A percentile compares a stretch with the other conserved stretches of the same genome.
phyloP scores from a whole-genome alignment of 148 eudicot genomes.

The Drosera capensis region DNA sequence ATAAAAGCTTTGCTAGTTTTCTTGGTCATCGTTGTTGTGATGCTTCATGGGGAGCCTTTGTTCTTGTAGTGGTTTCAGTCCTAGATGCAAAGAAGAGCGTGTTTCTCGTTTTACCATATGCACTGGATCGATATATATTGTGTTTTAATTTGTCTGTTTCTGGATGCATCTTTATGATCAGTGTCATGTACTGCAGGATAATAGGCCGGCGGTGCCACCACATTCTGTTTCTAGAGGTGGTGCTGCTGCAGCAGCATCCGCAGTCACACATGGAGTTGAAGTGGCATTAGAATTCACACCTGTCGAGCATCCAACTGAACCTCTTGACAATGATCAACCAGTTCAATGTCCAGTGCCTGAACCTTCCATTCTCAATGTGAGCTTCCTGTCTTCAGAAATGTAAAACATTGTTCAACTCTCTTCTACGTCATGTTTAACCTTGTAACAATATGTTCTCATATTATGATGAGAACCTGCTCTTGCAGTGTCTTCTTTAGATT shows the following conservation, averaged over 20 bases:
- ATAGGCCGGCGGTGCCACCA: conserved; percentile 27
- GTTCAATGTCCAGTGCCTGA: conserved; percentile 79
- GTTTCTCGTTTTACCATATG: too few species aligned
- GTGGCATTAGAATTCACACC: conserved; percentile 68
- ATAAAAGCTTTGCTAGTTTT: too few species aligned
- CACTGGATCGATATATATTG: background rate
- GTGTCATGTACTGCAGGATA: conserved; percentile 21
- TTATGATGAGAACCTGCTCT: too few species aligned
- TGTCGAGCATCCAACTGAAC: conserved; percentile 70
- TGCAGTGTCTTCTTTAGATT: too few species aligned
- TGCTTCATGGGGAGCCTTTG: too few species aligned
- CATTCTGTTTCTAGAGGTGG: conserved; percentile 22
- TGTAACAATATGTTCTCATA: too few species aligned
- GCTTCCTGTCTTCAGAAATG: conserved; percentile 8
- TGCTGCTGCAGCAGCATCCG: conserved; percentile 9
- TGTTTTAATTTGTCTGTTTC: background rate
- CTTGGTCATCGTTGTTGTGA: too few species aligned
- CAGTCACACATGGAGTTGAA: conserved; percentile 41
- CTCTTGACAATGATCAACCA: conserved; percentile 64
- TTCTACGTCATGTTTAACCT: background rate
- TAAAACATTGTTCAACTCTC: background rate
- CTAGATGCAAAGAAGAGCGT: too few species aligned
- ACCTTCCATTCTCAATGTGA: conserved; percentile 87
- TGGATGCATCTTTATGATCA: background rate
- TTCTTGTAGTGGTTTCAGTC: too few species aligned